A percentile compares a stretch with the other conserved stretches of the same genome.
Evolutionary conservation across 2,329 filamentous ascomycete genomes (phyloP).

Genomic region (Nigrospora oryzae): DNA sequence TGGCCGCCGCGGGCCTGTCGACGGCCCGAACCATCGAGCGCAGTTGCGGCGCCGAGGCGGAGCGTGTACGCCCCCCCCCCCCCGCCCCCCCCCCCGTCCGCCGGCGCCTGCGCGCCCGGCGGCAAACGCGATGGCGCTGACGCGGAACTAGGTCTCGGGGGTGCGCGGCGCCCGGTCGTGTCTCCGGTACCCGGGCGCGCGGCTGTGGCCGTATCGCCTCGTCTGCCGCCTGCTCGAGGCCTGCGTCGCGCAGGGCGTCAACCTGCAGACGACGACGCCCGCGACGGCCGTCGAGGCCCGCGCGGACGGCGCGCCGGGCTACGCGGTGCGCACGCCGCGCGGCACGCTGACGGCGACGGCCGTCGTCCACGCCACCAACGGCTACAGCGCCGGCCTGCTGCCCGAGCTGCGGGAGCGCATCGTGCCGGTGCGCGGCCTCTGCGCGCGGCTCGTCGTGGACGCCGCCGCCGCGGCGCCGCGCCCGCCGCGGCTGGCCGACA

Average conservation of each 20-base stretch:
- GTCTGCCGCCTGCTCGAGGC: background rate
- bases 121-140: no score
- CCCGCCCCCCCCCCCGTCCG: no score
- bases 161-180: constrained; percentile 3
- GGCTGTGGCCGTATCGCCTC: constrained; percentile 4
- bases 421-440: constrained; percentile 4
- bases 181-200: constrained; percentile 1
- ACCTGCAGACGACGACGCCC: constrained; percentile 4
- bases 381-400: constrained; percentile 3
- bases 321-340: background rate
- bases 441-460: constrained; percentile 8
- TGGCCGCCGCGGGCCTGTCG: background rate
- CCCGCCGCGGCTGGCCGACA: constrained; percentile 8
- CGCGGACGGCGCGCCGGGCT: background rate
- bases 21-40: background rate
- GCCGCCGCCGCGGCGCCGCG: background rate
- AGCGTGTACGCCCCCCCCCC: background rate
- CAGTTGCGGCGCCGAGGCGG: constrained; percentile 1
- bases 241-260: constrained; percentile 1
- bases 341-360: constrained; percentile 1
- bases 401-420: constrained; percentile 3
- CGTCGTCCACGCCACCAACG: constrained; percentile 5
- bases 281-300: background rate
- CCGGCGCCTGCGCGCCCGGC: no score
- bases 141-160: constrained; percentile 1